Conservation (phyloP, 1,139 yeast species). For the Kluyveromyces marxianus region DNA sequence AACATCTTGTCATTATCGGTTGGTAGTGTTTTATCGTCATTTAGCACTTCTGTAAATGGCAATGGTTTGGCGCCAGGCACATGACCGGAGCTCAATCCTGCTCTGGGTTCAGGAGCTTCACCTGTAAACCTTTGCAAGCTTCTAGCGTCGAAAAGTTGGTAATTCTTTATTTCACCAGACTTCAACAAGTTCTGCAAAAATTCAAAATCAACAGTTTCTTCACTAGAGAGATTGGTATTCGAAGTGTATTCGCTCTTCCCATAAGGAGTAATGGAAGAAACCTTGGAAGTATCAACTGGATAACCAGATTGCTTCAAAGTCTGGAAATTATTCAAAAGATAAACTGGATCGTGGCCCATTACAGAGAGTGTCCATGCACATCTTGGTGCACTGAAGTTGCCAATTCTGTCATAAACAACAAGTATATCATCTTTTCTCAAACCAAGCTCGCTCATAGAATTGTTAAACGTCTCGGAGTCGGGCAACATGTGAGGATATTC, state of each 20-base stretch:
- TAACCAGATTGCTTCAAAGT: slow-evolving; percentile 39
- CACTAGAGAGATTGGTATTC: slow-evolving; percentile 51
- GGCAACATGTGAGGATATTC: slow-evolving; percentile 91
- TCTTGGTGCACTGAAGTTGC: slow-evolving; percentile 82
- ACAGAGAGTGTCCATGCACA: slow-evolving; percentile 83
- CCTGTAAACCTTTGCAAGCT: slow-evolving; percentile 71
- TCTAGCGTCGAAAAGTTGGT: slow-evolving; percentile 72
- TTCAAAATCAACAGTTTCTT: slow-evolving; percentile 49
- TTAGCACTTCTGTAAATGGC: slow-evolving; percentile 61
- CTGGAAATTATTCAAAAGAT: slow-evolving; percentile 61
- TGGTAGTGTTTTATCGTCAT: slow-evolving; percentile 39
- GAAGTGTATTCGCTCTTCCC: slow-evolving; percentile 34
- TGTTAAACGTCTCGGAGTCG: slow-evolving; percentile 43
- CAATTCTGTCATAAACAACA: slow-evolving; percentile 80
- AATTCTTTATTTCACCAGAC: slow-evolving; percentile 39
- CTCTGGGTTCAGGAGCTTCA: slow-evolving; percentile 75
- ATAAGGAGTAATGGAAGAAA: slow-evolving; percentile 32
- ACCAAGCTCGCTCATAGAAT: slow-evolving; percentile 41
- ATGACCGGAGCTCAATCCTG: slow-evolving; percentile 84
- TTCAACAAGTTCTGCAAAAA: slow-evolving; percentile 43
- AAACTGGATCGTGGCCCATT: slow-evolving; percentile 65
- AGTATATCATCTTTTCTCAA: slow-evolving; percentile 44
- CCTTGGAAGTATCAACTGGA: slow-evolving; percentile 31
- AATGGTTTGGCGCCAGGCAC: slow-evolving; percentile 73
- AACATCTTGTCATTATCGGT: slow-evolving; percentile 14